Conservation (phyloP, 371 early-diverging fungal species). For the Thermomucor indicae-seudaticae region DNA sequence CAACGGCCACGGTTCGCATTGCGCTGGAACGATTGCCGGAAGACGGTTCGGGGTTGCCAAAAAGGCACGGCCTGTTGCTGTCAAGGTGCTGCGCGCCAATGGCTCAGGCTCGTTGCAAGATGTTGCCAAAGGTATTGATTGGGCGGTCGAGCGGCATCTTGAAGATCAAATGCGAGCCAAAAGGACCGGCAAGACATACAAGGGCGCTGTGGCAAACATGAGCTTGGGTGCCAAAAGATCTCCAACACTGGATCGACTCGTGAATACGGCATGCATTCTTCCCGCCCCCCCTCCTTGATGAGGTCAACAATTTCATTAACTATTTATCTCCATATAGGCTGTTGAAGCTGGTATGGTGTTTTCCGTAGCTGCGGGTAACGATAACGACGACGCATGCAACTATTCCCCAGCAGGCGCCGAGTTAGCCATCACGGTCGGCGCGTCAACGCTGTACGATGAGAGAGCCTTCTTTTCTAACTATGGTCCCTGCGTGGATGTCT, state of each 20-base stretch:
- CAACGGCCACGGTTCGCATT: constrained; percentile 91
- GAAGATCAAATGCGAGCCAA: constrained; percentile 35
- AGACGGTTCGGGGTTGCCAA: constrained; percentile 86
- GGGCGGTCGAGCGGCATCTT: constrained; percentile 48
- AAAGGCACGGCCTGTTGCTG: constrained; percentile 83
- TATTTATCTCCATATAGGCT: constrained; percentile 34
- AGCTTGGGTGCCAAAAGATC: constrained; percentile 84
- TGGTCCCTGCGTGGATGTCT: constrained; percentile 89
- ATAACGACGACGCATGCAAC: constrained; percentile 88
- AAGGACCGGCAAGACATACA: constrained; percentile 46
- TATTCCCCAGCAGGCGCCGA: constrained; percentile 90
- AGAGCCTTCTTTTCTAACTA: constrained; percentile 89
- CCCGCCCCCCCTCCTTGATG: background rate
- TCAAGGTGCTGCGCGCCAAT: constrained; percentile 84
- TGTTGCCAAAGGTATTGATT: constrained; percentile 69
- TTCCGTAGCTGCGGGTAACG: constrained; percentile 98
- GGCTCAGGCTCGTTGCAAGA: constrained; percentile 77
- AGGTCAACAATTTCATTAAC: background rate
- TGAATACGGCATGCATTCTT: constrained; percentile 44
- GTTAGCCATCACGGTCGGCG: constrained; percentile 95
- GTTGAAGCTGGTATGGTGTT: constrained; percentile 79
- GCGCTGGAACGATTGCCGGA: constrained; percentile 89
- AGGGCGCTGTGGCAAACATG: constrained; percentile 90
- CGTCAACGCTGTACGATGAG: constrained; percentile 74
- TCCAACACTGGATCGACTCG: constrained; percentile 76